Evolutionary conservation across 2,329 filamentous ascomycete genomes (phyloP), one percentile per base, ranked within the genome.

Genomic region (Aspergillus amoenus): DNA sequence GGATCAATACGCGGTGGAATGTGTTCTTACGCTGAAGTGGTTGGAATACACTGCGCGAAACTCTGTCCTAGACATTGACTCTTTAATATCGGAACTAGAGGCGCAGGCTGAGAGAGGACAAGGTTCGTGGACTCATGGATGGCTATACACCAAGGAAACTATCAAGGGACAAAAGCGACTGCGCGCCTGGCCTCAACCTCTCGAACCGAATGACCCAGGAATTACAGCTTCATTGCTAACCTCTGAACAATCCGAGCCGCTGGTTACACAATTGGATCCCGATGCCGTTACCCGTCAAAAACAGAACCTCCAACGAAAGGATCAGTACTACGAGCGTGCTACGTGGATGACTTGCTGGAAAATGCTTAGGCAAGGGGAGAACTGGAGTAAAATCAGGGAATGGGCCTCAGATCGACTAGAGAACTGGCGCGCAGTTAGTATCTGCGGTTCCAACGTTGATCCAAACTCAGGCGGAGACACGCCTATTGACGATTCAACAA

Each of bases 331-430:
- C 61, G 94, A 99, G 76, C 85, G 88, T 52, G 89, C 92, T 3
- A 90, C 96, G 46, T 97, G 94, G 93, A 82, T 93, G 59, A 89
- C 90, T n/a, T 94, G 91, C 75, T 97, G 92, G 79, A 91, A 96
- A 72, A 90, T 96, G 80, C 80, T 99, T 52, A 87, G 93, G 48
- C 86, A 92, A 45, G 94, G 94, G n/a, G 87, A 86, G 63, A 85
- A 82, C 60, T 85, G 89, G 76, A 76, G 83, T 8, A 84, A 89
- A 39, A 89, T 97, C 61, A 84, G 86, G 54, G 89, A 93, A 48
- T 97, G 92, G 91, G 96, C 92, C 67, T 80, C 88, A 46, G 89
- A 93, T 66, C 84, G 90, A 58, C 90, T 91, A 9, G 93, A 97
- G 76, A 84, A 88, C 60, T 99, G 93, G 93, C 87, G 93, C 60